Percentiles rank a stretch among this genome's conserved stretches.
Conservation (phyloP, 2,329 filamentous ascomycete genomes). For the Aureobasidium pullulans region DNA sequence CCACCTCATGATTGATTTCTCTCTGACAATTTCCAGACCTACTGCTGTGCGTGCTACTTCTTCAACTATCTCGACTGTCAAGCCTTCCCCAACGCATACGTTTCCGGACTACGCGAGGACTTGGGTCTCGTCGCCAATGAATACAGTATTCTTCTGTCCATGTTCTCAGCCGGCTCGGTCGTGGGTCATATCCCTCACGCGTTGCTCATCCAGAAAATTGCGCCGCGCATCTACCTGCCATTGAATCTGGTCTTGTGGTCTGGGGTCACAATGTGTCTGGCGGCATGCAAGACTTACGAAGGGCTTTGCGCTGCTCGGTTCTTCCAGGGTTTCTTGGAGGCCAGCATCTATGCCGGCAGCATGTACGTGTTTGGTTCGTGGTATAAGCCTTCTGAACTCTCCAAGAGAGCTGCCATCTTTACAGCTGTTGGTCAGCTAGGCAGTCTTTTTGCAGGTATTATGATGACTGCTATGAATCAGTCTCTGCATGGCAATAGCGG, state of each 20-base stretch:
- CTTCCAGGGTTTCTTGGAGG: constrained; percentile 45
- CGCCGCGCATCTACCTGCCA: constrained; percentile 53
- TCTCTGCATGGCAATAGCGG: constrained; percentile 42
- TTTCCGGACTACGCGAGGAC: constrained; percentile 47
- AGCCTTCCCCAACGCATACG: constrained; percentile 48
- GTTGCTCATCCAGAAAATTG: constrained; percentile 55
- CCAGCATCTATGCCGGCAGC: constrained; percentile 37
- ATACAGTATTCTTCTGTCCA: constrained; percentile 34
- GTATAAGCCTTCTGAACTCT: constrained; percentile 54
- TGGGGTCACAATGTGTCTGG: constrained; percentile 55
- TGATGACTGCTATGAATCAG: constrained; percentile 47
- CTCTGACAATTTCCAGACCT: background rate
- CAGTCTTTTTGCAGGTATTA: constrained; percentile 55
- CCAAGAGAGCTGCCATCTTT: constrained; percentile 55
- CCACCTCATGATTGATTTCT: background rate
- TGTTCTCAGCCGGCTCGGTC: constrained; percentile 32
- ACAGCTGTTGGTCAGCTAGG: constrained; percentile 53
- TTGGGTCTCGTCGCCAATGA: constrained; percentile 42
- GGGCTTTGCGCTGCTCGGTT: constrained; percentile 30
- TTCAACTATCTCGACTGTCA: constrained; percentile 39
- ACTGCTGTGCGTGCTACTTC: constrained; percentile 14
- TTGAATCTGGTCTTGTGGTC: constrained; percentile 59
- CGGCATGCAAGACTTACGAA: background rate
- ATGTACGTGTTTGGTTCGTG: constrained; percentile 45
- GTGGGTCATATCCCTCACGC: constrained; percentile 58